Conservation (phyloP, 164 flowering plant species). For the Berberis thunbergii region DNA sequence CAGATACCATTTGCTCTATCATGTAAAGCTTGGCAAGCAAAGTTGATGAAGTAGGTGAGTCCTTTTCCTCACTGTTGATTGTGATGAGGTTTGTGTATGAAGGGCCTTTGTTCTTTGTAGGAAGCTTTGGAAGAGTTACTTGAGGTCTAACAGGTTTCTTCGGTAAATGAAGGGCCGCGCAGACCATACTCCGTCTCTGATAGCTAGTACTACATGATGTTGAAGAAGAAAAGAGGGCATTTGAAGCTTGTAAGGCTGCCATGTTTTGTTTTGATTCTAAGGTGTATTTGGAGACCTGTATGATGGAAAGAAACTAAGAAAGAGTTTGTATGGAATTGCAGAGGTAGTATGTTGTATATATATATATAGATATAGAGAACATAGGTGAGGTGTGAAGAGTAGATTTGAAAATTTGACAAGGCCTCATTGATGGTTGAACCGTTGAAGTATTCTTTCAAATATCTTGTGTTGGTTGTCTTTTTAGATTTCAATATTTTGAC, state of each 20-base stretch:
- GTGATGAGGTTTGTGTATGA: slow-evolving; percentile 6
- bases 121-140: slow-evolving; percentile 18
- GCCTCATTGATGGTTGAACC: too few relatives aligned
- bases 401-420: too few relatives aligned
- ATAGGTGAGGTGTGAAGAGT: too few relatives aligned
- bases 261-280: slow-evolving; percentile 10
- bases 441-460: too few relatives aligned
- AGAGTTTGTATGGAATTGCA: too few relatives aligned
- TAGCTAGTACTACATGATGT: neutral
- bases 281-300: too few relatives aligned
- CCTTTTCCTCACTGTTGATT: neutral
- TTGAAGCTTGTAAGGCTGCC: slow-evolving; percentile 23
- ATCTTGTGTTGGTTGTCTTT: too few relatives aligned
- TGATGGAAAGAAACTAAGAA: too few relatives aligned
- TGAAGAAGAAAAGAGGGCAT: neutral
- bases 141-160: neutral
- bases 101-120: neutral
- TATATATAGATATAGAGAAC: too few relatives aligned
- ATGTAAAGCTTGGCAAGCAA: slow-evolving; percentile 29
- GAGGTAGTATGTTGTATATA: too few relatives aligned
- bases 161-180: slow-evolving; percentile 17
- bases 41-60: neutral
- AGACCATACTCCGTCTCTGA: neutral
- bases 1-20: too few relatives aligned
- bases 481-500: too few relatives aligned